Percentiles rank a stretch among this genome's conserved stretches.
phyloP scores from a whole-genome alignment of 495 filamentous ascomycete species.

The Penicillium coprophilum region DNA sequence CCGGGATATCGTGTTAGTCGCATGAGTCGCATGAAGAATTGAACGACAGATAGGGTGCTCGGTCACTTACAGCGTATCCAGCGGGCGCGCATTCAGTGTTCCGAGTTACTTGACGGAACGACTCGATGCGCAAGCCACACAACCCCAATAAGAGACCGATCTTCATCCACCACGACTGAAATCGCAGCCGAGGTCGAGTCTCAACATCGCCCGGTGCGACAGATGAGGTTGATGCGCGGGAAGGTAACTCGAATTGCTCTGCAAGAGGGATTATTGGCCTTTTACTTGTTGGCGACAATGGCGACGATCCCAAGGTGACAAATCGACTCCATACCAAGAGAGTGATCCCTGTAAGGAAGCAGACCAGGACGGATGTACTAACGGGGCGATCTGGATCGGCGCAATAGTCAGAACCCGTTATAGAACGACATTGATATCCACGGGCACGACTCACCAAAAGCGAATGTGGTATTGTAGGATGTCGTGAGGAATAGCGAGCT shows the following conservation, averaged over 20 bases:
- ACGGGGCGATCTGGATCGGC: conserved; percentile 41
- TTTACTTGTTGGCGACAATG: conserved; percentile 23
- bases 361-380: conserved; percentile 37
- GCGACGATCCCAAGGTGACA: conserved; percentile 17
- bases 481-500: conserved; percentile 37
- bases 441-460: conserved; percentile 39
- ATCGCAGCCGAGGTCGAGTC: conserved; percentile 9
- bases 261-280: conserved; percentile 18
- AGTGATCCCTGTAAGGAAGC: conserved; percentile 35
- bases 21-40: conserved; percentile 5
- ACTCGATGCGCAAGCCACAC: conserved; percentile 40
- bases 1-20: conserved; percentile 8
- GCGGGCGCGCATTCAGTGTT: conserved; percentile 43
- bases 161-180: conserved; percentile 28
- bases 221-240: conserved; percentile 17
- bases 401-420: conserved; percentile 12
- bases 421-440: not conserved
- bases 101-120: conserved; percentile 37
- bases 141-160: conserved; percentile 27
- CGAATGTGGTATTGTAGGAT: conserved; percentile 41
- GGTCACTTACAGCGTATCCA: conserved; percentile 42
- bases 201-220: conserved; percentile 11
- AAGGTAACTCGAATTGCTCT: conserved; percentile 25
- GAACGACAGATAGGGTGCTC: not conserved
- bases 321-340: conserved; percentile 39